Base-by-base conservation (phyloP, 2,329 filamentous ascomycete genomes). In the Monosporascus sp. region DNA sequence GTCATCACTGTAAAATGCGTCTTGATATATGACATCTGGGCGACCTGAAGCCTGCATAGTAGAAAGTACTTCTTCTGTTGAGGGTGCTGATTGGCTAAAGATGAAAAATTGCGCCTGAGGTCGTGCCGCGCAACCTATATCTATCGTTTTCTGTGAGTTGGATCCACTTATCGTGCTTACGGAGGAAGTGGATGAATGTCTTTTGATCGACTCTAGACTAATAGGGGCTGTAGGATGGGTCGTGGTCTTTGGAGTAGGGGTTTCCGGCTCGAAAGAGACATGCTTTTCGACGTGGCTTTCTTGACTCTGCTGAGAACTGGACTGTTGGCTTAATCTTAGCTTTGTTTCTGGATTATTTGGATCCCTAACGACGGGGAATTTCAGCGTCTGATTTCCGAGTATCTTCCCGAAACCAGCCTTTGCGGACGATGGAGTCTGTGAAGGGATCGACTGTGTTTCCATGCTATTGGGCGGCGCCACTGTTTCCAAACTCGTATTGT, bases 1-100 rank as follows among this genome's bases (percentile, higher is more conserved):
- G 56, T 95, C 90, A 27, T 89, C 79, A 61, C 91, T 89, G 66
- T 96, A 97, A 64, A 87, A 92, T 0, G 92, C 86, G 65, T 91
- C 86, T 68, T 91, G 89, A 59, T 96, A 95, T 48, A 97, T 80
- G 16, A 88, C 80, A 54, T 86, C 77, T 0, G 88, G 87, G 8
- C 85, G 71, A 14, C 78, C 78, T 53, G 77, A 70, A n/a, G 76
- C 67, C 60, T 77, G 70, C 67, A 91, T 78, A 1, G 84, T 87
- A 1, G 73, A 72, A 3, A 73, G 65, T 1, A 91, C 74, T 61
- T 76, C 79, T 26, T 58, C 56, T 1, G 52, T 53, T 9, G 68
- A 64, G 1, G 74, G 75, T 16, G 74, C 69, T 7, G 59, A 44
- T 19, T 56, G 59, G n/a, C 59, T 55, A 22, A 73, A 56, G 7